phyloP scores from a whole-genome alignment of 768 basidiomycete genomes.

The Serendipita sp. region DNA sequence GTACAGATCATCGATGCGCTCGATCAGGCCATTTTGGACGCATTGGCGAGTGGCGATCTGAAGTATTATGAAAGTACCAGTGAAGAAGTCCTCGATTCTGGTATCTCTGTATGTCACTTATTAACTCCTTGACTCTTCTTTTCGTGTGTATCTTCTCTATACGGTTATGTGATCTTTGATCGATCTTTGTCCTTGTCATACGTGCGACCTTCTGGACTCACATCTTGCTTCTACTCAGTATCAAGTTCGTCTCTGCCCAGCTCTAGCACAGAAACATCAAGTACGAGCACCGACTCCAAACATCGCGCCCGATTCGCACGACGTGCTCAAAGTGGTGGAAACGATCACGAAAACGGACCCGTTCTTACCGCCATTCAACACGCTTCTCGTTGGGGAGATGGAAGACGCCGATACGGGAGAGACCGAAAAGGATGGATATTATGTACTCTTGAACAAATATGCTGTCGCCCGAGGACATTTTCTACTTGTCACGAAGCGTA shows the following conservation, averaged over 20 bases:
- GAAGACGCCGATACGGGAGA: slow-evolving; percentile 39
- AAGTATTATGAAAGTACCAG: slow-evolving; percentile 65
- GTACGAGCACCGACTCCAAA: slow-evolving; percentile 30
- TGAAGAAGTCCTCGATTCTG: slow-evolving; percentile 40
- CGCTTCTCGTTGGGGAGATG: slow-evolving; percentile 59
- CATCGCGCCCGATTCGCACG: slow-evolving; percentile 14
- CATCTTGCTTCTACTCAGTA: background rate
- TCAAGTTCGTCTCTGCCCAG: slow-evolving; percentile 67
- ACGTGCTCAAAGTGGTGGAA: slow-evolving; percentile 18
- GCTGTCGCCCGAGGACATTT: slow-evolving; percentile 75
- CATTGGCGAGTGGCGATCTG: slow-evolving; percentile 46
- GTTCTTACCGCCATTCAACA: slow-evolving; percentile 74
- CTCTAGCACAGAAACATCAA: slow-evolving; percentile 60
- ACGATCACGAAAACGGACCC: slow-evolving; percentile 37
- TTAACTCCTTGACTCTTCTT: slow-evolving; percentile 10
- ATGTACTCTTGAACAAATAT: slow-evolving; percentile 66
- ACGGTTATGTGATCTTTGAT: background rate
- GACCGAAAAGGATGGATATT: slow-evolving; percentile 25
- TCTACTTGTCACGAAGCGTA: slow-evolving; percentile 74
- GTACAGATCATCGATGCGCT: background rate
- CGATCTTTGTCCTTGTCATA: too few species aligned
- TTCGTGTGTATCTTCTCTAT: background rate
- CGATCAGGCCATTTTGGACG: slow-evolving; percentile 14
- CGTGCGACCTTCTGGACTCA: background rate
- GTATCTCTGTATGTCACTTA: slow-evolving; percentile 37